These are phyloP conservation scores for Plasmodium ovale DNA, from an alignment of 169 alveolate genomes.

Conservation along the genomic window DNA sequence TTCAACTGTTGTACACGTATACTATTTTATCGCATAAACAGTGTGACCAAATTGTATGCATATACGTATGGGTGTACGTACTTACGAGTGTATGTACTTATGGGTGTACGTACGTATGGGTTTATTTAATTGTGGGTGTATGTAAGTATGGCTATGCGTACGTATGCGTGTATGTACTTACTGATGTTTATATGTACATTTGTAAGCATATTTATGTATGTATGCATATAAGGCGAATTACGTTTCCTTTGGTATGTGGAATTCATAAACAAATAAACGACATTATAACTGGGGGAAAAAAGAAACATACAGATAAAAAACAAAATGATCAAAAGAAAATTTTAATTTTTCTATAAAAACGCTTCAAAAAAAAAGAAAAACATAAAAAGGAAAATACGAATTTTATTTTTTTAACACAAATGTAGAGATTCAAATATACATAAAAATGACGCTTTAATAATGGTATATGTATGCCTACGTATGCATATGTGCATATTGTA, in stretches of 20 bases:
- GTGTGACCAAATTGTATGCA: no score
- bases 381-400: background rate
- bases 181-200: no score
- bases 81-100: no score
- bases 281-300: background rate
- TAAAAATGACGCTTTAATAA: background rate
- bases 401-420: slow-evolving; percentile 35
- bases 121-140: no score
- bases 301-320: slow-evolving; percentile 1
- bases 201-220: background rate
- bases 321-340: slow-evolving; percentile 12
- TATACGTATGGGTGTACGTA: no score
- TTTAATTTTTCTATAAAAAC: slow-evolving; percentile 5
- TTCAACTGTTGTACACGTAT: no score
- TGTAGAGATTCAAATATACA: slow-evolving; percentile 23
- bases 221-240: background rate
- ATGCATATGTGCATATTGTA: background rate
- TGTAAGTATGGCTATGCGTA: no score
- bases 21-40: no score
- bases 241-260: background rate
- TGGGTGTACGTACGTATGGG: no score
- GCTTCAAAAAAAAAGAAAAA: slow-evolving; percentile 2
- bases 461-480: background rate
- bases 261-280: slow-evolving; percentile 23
- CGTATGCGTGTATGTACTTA: no score